These are phyloP conservation scores for Roridomyces roridus DNA, from an alignment of 768 basidiomycete genomes.

Conservation along the genomic window DNA sequence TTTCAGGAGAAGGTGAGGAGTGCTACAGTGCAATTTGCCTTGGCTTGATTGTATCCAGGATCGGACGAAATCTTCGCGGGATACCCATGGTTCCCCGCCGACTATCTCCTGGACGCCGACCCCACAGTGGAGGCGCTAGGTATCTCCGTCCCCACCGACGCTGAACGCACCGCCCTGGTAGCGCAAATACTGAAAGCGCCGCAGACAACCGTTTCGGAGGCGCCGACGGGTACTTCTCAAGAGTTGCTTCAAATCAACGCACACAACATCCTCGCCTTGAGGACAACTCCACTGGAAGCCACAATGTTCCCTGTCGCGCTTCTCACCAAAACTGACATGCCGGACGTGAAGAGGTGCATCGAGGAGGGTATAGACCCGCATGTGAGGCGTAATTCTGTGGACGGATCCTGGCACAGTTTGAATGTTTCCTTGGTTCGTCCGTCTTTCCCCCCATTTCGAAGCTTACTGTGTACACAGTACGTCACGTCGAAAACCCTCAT, in stretches of 20 bases:
- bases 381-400: conserved; percentile 3
- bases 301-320: neutral
- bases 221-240: too few relatives aligned
- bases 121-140: neutral
- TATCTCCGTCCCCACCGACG: conserved; percentile 1
- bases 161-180: neutral
- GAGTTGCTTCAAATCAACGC: too few relatives aligned
- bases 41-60: too few relatives aligned
- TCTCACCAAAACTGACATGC: neutral
- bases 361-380: conserved; percentile 2
- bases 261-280: too few relatives aligned
- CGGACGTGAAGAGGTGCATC: neutral
- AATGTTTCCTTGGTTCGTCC: neutral
- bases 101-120: conserved; percentile 6
- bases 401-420: too few relatives aligned
- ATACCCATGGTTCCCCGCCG: conserved; percentile 9
- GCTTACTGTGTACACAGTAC: neutral
- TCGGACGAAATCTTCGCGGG: conserved; percentile 6
- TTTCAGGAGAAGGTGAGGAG: too few relatives aligned
- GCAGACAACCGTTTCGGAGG: neutral
- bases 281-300: conserved; percentile 3
- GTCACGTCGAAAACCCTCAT: conserved; percentile 5
- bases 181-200: neutral
- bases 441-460: neutral
- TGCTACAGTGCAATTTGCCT: too few relatives aligned